These are phyloP conservation scores for Geopyxis carbonaria DNA, from an alignment of 495 filamentous ascomycete genomes.

Conservation along the genomic window DNA sequence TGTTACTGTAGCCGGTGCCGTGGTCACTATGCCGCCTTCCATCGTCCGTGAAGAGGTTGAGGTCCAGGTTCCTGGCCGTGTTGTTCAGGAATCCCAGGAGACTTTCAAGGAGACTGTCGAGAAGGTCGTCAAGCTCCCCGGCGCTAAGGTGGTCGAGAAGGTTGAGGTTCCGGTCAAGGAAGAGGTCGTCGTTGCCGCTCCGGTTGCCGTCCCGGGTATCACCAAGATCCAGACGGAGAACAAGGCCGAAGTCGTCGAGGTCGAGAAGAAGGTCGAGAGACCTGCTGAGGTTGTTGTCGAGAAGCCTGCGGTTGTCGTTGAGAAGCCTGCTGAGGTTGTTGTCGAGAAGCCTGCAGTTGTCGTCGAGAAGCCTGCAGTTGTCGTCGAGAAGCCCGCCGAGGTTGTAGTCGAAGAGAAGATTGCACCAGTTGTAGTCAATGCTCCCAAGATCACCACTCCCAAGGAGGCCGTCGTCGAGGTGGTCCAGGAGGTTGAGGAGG, in stretches of 20 bases:
- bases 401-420: too few species aligned
- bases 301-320: too few species aligned
- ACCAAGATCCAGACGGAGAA: neutral
- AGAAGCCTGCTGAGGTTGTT: too few species aligned
- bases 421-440: too few species aligned
- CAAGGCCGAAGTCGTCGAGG: neutral
- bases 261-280: neutral
- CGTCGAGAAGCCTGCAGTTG: too few species aligned
- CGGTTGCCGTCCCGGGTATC: neutral
- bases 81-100: conserved; percentile 1
- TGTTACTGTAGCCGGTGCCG: conserved; percentile 11
- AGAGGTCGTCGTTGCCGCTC: neutral
- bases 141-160: neutral
- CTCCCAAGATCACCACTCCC: too few species aligned
- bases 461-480: too few species aligned
- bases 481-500: too few species aligned
- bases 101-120: conserved; percentile 5
- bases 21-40: conserved; percentile 11
- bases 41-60: conserved; percentile 8
- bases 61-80: conserved; percentile 2
- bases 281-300: too few species aligned
- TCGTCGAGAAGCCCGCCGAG: too few species aligned
- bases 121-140: conserved; percentile 4
- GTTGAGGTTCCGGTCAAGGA: conserved; percentile 4
- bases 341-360: too few species aligned